Evolutionary conservation across 768 basidiomycete genomes (phyloP), one percentile per base, ranked within the genome.

Genomic region (Rhodocollybia butyracea): DNA sequence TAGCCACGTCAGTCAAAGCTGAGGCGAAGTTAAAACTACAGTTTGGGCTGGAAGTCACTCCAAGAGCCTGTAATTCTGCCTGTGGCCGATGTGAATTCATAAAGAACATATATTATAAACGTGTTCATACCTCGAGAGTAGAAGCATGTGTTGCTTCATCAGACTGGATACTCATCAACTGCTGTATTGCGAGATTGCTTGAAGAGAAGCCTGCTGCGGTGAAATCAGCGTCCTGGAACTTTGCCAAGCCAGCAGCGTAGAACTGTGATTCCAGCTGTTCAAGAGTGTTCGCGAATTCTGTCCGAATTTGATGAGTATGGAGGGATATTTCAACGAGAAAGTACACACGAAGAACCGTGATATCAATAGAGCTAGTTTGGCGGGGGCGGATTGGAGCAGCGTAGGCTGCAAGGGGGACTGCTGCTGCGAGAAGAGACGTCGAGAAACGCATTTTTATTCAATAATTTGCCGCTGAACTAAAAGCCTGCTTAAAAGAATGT

Each of bases 231-330:
- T 74, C 71, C 60, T 81, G 69, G 76, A 92, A 92, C 62, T 84
- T 86, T 12, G 68, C 51, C 22, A 91, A 71, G 15, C 82, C 88
- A 63, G 89, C 78, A 2, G 70, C 56, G 67, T 93, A 93, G 65
- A 91, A 91, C 26, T 72, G 61, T 12, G 77, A 77, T 68, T 91
- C 90, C 15, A 91, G 73, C 59, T 85, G 81, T 66, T 92, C 90
- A 41, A 92, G 75, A 46, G 88, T 83, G 65, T 84, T 74, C 42
- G 89, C 88, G 60, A 91, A 91, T 64, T 84, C 90, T 91, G 63
- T 15, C 5, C 15, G 39, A 31, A 46, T 15, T n/a, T 48, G 30
- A 13, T 59, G 2, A 54, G 55, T 27, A 38, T 19, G 46, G 32
- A 15, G 17, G 41, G 22, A 13, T 22, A 19, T 39, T 17, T 38